phyloP scores from a whole-genome alignment of 495 filamentous ascomycete species.

The Jackrogersella minutella region DNA sequence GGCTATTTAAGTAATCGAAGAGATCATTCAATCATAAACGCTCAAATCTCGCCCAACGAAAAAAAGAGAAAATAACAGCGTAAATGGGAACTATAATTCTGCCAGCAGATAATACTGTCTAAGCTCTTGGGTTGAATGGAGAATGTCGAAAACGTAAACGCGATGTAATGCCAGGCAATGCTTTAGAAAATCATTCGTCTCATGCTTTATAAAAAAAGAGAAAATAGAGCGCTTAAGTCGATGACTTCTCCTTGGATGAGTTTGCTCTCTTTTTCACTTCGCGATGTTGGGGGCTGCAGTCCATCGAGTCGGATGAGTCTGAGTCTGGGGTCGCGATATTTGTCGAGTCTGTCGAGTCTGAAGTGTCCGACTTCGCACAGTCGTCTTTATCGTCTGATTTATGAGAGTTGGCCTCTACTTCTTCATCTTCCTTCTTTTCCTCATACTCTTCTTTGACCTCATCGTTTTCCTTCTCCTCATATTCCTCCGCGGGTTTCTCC shows the following conservation, averaged over 20 bases:
- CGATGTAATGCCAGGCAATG: conserved; percentile 17
- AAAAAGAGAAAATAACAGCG: not conserved
- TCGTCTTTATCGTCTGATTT: conserved; percentile 24
- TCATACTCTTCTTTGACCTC: conserved; percentile 14
- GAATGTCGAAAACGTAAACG: not conserved
- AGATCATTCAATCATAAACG: conserved; percentile 15
- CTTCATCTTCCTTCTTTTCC: conserved; percentile 17
- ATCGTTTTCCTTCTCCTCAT: conserved; percentile 8
- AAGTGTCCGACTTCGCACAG: conserved; percentile 39
- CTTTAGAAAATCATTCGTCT: conserved; percentile 5
- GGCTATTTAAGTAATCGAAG: not conserved
- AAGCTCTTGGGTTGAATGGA: conserved; percentile 1
- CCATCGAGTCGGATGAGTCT: not conserved
- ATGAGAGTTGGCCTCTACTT: not conserved
- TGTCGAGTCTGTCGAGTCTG: conserved; percentile 34
- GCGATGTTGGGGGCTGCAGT: conserved; percentile 35
- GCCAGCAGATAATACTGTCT: conserved; percentile 9
- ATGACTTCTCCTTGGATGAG: not conserved
- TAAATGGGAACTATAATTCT: not conserved
- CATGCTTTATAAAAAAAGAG: not conserved
- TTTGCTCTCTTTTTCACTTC: not conserved
- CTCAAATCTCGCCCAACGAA: not conserved
- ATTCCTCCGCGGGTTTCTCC: conserved; percentile 13
- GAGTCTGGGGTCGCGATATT: conserved; percentile 41
- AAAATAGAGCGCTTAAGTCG: not conserved